phyloP scores from a whole-genome alignment of 2,329 filamentous ascomycete species.

The Daldinia sp. region DNA sequence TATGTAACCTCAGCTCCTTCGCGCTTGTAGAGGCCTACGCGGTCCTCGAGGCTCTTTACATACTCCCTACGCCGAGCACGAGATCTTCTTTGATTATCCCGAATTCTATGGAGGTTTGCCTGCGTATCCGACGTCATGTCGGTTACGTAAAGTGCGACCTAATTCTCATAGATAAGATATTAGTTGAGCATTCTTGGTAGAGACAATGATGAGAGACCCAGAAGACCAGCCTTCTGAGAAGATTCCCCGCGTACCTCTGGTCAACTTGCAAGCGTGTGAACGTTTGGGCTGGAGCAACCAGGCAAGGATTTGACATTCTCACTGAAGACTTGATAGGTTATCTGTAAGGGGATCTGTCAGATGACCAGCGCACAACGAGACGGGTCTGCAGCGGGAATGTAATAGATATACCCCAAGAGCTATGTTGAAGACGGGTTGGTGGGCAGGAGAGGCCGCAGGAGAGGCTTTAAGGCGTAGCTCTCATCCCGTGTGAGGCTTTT shows the following conservation, averaged over 20 bases:
- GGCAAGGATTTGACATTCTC: background rate
- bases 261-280: background rate
- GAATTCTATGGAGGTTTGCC: slow-evolving; percentile 58
- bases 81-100: slow-evolving; percentile 83
- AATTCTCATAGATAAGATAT: background rate
- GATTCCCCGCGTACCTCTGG: background rate
- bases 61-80: slow-evolving; percentile 80
- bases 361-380: background rate
- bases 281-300: background rate
- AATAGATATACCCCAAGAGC: background rate
- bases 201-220: background rate
- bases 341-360: background rate
- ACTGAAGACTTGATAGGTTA: background rate
- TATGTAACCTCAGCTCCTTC: slow-evolving; percentile 74
- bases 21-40: slow-evolving; percentile 71
- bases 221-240: background rate
- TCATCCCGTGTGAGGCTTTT: background rate
- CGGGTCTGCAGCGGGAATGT: background rate
- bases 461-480: background rate
- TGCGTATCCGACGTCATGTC: slow-evolving; percentile 31
- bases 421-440: background rate
- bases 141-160: background rate
- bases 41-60: slow-evolving; percentile 75
- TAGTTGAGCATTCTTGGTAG: background rate
- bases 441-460: background rate